These are phyloP conservation scores for Pseudozyma hubeiensis DNA, from an alignment of 1,284 basidiomycete species.

Conservation along the genomic window DNA sequence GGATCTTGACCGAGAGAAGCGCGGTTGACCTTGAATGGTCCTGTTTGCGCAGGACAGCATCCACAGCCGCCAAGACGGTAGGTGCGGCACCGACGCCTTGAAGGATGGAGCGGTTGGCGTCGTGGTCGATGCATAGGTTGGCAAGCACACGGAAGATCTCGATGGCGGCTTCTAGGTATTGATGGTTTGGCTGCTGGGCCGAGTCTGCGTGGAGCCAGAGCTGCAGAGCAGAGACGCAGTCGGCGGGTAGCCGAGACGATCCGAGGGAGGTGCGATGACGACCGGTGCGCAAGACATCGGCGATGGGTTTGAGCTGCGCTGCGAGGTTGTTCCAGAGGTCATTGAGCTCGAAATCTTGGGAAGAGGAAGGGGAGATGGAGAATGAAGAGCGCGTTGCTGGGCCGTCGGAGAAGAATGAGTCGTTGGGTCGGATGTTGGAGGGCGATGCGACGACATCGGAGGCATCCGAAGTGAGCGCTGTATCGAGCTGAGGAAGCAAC, in stretches of 20 bases:
- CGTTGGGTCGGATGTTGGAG: conserved; percentile 27
- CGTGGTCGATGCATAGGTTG: conserved; percentile 62
- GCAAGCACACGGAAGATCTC: conserved; percentile 56
- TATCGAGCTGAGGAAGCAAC: conserved; percentile 21
- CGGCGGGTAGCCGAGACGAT: conserved; percentile 25
- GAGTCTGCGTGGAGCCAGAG: conserved; percentile 36
- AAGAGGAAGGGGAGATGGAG: conserved; percentile 32
- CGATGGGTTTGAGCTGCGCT: conserved; percentile 49
- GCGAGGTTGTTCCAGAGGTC: conserved; percentile 44
- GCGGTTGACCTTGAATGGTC: conserved; percentile 38
- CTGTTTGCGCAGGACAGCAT: conserved; percentile 81
- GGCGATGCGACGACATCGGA: conserved; percentile 38
- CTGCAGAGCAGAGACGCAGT: conserved; percentile 39
- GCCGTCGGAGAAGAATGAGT: conserved; percentile 22
- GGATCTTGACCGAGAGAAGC: conserved; percentile 54
- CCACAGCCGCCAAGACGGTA: conserved; percentile 80
- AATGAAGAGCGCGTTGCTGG: conserved; percentile 13
- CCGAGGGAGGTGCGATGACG: conserved; percentile 38
- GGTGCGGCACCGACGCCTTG: conserved; percentile 71
- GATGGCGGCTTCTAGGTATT: conserved; percentile 40
- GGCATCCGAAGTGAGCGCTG: conserved; percentile 1
- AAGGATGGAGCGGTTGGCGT: conserved; percentile 39
- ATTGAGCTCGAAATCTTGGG: conserved; percentile 44
- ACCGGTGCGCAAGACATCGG: conserved; percentile 46
- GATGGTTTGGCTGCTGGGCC: conserved; percentile 15